phyloP scores from a whole-genome alignment of 108 stramenopile species.

The Hondaea fermentalgiana region DNA sequence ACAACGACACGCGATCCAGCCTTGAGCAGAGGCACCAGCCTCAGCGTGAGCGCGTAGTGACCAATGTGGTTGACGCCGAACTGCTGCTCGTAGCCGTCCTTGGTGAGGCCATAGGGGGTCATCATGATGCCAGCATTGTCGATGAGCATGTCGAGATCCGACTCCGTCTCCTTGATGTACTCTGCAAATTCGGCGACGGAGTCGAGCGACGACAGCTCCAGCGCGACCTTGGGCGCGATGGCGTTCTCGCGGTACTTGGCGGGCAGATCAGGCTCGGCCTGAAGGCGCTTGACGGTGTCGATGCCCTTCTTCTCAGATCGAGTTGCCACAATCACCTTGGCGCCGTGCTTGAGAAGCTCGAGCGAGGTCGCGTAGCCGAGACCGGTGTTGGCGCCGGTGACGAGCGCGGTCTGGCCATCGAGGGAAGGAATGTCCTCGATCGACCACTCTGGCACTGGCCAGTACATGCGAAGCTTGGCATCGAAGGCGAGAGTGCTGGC shows the following conservation, averaged over 20 bases:
- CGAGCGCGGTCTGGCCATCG: neutral
- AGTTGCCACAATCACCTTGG: neutral
- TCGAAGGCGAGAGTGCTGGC: neutral
- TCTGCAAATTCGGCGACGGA: neutral
- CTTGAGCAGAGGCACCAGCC: neutral
- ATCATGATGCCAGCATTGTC: conserved; percentile 1
- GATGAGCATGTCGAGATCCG: neutral
- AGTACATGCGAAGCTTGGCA: neutral
- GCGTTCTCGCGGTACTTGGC: neutral
- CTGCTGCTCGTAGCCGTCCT: neutral
- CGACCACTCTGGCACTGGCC: neutral
- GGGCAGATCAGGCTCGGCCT: neutral
- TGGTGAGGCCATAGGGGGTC: neutral
- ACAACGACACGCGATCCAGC: neutral
- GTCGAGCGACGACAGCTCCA: neutral
- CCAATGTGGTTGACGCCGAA: neutral
- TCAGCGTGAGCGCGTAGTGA: neutral
- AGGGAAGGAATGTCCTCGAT: neutral
- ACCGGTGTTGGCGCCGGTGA: neutral
- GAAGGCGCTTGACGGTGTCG: neutral
- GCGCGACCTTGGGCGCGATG: neutral
- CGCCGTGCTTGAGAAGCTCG: neutral
- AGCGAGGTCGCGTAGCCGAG: conserved; percentile 3
- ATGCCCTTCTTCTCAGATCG: neutral
- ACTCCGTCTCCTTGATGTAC: neutral